Percentiles rank a stretch among this genome's conserved stretches.
These are phyloP conservation scores for Zygosaccharomyces rouxii DNA, from an alignment of 805 yeast species.

Conservation along the genomic window DNA sequence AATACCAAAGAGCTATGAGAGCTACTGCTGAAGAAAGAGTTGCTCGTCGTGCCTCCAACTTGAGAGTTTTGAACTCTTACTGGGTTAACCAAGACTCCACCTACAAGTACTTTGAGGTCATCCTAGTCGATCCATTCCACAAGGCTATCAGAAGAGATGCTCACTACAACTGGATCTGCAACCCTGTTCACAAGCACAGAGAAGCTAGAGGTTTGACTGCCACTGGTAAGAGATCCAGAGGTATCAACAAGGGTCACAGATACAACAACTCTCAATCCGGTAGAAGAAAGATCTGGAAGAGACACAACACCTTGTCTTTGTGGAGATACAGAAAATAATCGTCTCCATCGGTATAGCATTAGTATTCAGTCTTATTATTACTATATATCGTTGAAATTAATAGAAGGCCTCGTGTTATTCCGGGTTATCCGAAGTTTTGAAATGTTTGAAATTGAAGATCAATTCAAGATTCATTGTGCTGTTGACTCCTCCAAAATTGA, in stretches of 20 bases:
- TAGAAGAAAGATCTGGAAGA: constrained; percentile 99
- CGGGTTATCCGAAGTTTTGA: not conserved
- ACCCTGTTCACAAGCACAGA: constrained; percentile 99
- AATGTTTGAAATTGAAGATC: not conserved
- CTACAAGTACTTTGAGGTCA: constrained; percentile 98
- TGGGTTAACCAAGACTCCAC: constrained; percentile 99
- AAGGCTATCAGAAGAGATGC: constrained; percentile 98
- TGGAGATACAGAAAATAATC: constrained; percentile 97
- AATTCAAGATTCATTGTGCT: not conserved
- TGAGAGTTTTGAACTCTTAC: constrained; percentile 99
- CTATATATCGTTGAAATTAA: constrained; percentile 5
- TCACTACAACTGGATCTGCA: constrained; percentile 98
- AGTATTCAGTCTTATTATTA: not conserved
- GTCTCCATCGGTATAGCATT: constrained; percentile 15
- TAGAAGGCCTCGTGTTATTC: constrained; percentile 4
- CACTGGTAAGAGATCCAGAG: constrained; percentile 98
- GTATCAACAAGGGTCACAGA: constrained; percentile 99
- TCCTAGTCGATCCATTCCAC: constrained; percentile 96
- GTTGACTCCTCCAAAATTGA: not conserved
- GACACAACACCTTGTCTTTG: constrained; percentile 94
- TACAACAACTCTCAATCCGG: constrained; percentile 98
- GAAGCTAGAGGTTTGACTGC: constrained; percentile 98
- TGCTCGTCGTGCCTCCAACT: constrained; percentile 97
- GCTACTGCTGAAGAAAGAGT: constrained; percentile 99
- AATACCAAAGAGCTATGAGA: constrained; percentile 97